Percentiles rank a stretch among this genome's conserved stretches.
Evolutionary conservation across 495 filamentous ascomycete species (phyloP).

Genomic region (Trichoderma erinaceum): DNA sequence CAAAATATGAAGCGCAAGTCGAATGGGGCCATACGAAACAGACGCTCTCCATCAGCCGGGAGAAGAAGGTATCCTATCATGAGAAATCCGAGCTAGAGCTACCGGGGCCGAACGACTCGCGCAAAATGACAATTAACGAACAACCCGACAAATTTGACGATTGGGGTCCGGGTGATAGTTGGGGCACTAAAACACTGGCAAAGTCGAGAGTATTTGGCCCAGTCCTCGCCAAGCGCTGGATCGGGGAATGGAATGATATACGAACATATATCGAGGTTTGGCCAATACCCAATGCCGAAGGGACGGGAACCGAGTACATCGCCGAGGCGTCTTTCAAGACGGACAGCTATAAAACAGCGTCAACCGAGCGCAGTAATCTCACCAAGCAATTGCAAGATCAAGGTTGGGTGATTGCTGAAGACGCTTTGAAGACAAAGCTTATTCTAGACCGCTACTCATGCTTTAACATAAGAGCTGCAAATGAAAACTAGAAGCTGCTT

Average conservation of each 20-base stretch:
- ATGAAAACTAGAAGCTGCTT: no score
- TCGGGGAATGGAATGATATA: slow-evolving; percentile 21
- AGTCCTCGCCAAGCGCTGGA: slow-evolving; percentile 24
- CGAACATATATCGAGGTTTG: slow-evolving; percentile 26
- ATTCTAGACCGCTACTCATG: slow-evolving; percentile 22
- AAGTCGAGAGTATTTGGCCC: slow-evolving; percentile 23
- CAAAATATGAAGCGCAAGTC: slow-evolving; percentile 28
- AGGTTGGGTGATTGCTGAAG: slow-evolving; percentile 22
- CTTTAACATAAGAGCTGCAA: no score
- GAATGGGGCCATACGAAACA: slow-evolving; percentile 27
- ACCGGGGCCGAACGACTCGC: slow-evolving; percentile 19
- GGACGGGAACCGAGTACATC: slow-evolving; percentile 21
- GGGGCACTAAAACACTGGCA: slow-evolving; percentile 21
- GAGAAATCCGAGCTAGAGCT: slow-evolving; percentile 22
- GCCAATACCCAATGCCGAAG: slow-evolving; percentile 19
- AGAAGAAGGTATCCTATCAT: slow-evolving; percentile 16
- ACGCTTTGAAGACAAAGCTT: slow-evolving; percentile 23
- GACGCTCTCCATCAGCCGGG: slow-evolving; percentile 29
- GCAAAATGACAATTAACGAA: slow-evolving; percentile 22
- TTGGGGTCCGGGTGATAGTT: slow-evolving; percentile 17
- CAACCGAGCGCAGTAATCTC: slow-evolving; percentile 13
- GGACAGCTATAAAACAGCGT: slow-evolving; percentile 12
- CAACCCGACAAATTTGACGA: slow-evolving; percentile 27
- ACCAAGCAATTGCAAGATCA: slow-evolving; percentile 15
- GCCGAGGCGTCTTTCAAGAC: slow-evolving; percentile 29